These are phyloP conservation scores for Penicillium sp. DNA, from an alignment of 2,329 filamentous ascomycete genomes.

Conservation along the genomic window DNA sequence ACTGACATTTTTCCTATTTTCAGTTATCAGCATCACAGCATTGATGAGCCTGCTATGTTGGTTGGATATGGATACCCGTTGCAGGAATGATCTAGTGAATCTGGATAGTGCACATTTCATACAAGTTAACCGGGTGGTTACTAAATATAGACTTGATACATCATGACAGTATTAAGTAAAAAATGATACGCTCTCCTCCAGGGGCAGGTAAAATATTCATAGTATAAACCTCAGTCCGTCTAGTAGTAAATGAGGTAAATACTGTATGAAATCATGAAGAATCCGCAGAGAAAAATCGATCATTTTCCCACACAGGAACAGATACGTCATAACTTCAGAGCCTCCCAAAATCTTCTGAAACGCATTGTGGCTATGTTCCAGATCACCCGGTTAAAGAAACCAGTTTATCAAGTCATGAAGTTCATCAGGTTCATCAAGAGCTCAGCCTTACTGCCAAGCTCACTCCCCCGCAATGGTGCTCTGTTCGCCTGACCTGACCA, in stretches of 20 bases:
- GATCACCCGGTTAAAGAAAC: neutral
- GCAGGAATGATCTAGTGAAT: conserved; percentile 12
- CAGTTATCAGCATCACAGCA: conserved; percentile 41
- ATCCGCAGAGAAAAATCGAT: neutral
- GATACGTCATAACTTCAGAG: neutral
- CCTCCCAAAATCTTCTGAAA: neutral
- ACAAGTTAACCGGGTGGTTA: neutral
- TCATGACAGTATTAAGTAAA: neutral
- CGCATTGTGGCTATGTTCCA: neutral
- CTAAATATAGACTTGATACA: conserved; percentile 1
- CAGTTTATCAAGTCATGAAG: neutral
- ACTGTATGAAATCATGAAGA: neutral
- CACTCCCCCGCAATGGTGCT: neutral
- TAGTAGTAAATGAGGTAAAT: neutral
- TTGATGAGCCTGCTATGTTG: conserved; percentile 43
- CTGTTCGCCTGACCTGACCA: conserved; percentile 22
- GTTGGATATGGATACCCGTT: conserved; percentile 44
- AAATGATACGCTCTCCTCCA: neutral
- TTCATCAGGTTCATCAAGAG: neutral
- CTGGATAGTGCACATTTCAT: neutral
- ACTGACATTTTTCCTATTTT: neutral
- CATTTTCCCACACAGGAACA: neutral
- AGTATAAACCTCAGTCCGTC: neutral
- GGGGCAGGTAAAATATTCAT: neutral
- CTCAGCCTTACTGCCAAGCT: conserved; percentile 11